Evolutionary conservation across 176 grass and related monocot species (phyloP).

Genomic region (Oryza nivara): DNA sequence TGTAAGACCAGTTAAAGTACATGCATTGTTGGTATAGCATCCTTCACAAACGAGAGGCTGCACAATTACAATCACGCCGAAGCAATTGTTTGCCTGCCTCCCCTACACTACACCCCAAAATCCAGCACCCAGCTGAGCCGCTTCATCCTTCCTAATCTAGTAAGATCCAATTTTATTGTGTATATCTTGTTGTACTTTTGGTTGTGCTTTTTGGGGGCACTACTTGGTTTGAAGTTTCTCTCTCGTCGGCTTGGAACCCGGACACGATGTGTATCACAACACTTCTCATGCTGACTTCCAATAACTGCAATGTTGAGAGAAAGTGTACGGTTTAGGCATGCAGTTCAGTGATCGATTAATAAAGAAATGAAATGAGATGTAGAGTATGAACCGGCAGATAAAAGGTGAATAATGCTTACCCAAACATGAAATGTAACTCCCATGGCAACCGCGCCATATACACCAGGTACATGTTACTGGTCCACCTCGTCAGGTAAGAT

Average conservation of each 20-base stretch:
- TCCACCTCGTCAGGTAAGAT: conserved; percentile 74
- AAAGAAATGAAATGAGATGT: background rate
- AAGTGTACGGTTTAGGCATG: background rate
- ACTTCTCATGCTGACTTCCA: conserved; percentile 11
- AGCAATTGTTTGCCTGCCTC: conserved; percentile 8
- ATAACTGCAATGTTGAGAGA: conserved; percentile 21
- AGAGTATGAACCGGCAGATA: conserved; percentile 7
- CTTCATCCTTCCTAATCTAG: background rate
- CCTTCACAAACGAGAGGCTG: conserved; percentile 19
- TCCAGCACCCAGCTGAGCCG: conserved; percentile 12
- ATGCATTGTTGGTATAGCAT: conserved; percentile 16
- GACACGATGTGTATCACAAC: background rate
- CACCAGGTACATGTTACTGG: conserved; percentile 39
- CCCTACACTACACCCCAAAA: conserved; percentile 22
- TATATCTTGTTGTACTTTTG: conserved; percentile 31
- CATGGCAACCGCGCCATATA: conserved; percentile 1
- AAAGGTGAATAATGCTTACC: conserved; percentile 11
- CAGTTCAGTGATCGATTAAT: background rate
- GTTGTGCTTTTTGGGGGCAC: conserved; percentile 8
- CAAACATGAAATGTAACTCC: conserved; percentile 22
- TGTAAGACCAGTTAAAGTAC: background rate
- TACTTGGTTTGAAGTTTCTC: conserved; percentile 7
- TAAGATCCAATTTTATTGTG: conserved; percentile 28
- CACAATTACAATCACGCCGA: conserved; percentile 20
- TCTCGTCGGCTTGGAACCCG: background rate